Conservation (phyloP, 257 asterid genomes). For the Cruciata laevipes region DNA sequence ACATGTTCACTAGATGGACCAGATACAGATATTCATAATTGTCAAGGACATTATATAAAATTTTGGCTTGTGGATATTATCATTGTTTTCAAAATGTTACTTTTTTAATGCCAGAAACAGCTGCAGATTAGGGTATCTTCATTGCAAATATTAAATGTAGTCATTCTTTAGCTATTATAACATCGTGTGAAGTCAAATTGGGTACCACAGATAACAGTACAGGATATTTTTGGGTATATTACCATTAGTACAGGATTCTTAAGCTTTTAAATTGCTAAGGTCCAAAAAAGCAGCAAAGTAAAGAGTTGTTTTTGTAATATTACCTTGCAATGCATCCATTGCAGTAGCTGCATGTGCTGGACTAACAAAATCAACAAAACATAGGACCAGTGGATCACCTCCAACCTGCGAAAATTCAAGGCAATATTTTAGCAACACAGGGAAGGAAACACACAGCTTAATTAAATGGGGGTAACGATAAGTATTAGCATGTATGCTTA, state of each 20-base stretch:
- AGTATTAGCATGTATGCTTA: constrained; percentile 30
- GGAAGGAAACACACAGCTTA: neutral
- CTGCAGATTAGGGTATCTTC: neutral
- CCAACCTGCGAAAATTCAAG: constrained; percentile 45
- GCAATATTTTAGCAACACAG: constrained; percentile 9
- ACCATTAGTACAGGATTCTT: neutral
- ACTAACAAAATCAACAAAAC: constrained; percentile 74
- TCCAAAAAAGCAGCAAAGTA: neutral
- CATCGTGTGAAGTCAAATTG: neutral
- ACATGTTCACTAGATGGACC: neutral
- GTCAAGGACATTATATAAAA: neutral
- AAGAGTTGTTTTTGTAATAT: constrained; percentile 8
- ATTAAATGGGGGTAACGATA: constrained; percentile 10
- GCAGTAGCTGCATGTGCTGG: constrained; percentile 88
- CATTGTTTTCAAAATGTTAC: neutral
- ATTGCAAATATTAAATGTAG: neutral
- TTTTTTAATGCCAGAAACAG: neutral
- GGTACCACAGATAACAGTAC: neutral
- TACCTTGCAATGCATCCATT: constrained; percentile 73
- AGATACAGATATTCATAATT: neutral
- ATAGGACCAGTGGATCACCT: constrained; percentile 62
- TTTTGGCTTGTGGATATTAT: neutral
- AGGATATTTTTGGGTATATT: neutral
- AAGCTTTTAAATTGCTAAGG: neutral
- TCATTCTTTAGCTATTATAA: neutral